Percentiles rank a stretch among this genome's conserved stretches.
Conservation (phyloP, 1,139 yeast genomes). For the Kodamaea sp. region DNA sequence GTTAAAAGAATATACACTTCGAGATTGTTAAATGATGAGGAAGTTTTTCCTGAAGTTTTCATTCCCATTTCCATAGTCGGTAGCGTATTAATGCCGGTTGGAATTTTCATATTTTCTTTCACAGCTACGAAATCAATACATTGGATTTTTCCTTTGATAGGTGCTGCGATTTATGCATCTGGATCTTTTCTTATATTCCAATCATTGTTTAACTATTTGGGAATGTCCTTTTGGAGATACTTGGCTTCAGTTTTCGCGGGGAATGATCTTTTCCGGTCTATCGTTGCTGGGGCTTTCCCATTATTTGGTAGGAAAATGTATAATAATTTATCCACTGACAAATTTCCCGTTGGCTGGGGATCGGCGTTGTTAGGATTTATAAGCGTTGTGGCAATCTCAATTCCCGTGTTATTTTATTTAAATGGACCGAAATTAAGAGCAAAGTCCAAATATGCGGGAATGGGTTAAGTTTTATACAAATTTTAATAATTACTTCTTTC, state of each 20-base stretch:
- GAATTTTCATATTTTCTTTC: constrained; percentile 51
- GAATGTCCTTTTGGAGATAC: constrained; percentile 34
- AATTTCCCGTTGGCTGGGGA: constrained; percentile 57
- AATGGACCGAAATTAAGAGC: constrained; percentile 51
- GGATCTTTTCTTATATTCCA: constrained; percentile 42
- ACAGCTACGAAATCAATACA: constrained; percentile 34
- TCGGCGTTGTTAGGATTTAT: constrained; percentile 46
- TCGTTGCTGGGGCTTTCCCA: constrained; percentile 60
- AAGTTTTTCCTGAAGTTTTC: constrained; percentile 37
- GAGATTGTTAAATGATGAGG: constrained; percentile 19
- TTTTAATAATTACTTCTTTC: neutral
- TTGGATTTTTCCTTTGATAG: constrained; percentile 44
- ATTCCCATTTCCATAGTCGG: constrained; percentile 44
- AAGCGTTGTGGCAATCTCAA: constrained; percentile 37
- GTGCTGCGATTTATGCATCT: constrained; percentile 35
- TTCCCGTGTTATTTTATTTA: constrained; percentile 46
- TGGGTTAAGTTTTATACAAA: constrained; percentile 1
- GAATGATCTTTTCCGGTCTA: constrained; percentile 49
- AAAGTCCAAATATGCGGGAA: constrained; percentile 38
- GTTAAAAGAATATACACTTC: constrained; percentile 22
- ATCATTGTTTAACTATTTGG: constrained; percentile 32
- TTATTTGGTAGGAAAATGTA: constrained; percentile 54
- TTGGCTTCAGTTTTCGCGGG: constrained; percentile 60
- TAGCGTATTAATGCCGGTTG: constrained; percentile 37
- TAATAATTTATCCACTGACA: constrained; percentile 35